These are phyloP conservation scores for Lichtheimia corymbifera DNA, from an alignment of 371 early-diverging fungal species.

Conservation along the genomic window DNA sequence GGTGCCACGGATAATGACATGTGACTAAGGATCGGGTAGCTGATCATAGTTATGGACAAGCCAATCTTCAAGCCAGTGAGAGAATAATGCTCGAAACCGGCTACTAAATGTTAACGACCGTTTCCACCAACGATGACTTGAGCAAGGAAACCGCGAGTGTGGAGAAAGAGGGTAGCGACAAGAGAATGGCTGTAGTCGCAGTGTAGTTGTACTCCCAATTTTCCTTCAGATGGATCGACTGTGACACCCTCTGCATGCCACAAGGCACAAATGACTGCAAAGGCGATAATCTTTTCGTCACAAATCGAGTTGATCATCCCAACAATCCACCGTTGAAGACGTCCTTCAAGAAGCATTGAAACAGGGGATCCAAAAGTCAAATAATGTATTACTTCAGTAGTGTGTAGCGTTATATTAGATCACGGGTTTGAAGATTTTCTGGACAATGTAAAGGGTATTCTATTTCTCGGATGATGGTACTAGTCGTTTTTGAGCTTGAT, in stretches of 20 bases:
- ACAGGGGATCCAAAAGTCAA: no score
- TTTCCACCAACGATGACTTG: neutral
- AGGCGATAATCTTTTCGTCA: neutral
- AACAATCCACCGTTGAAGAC: no score
- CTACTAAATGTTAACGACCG: neutral
- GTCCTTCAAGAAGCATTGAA: no score
- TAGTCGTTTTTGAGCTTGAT: constrained; percentile 23
- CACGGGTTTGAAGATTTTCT: no score
- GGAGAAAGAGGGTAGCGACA: neutral
- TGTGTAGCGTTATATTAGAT: no score
- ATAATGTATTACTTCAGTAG: no score
- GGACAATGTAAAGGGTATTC: no score
- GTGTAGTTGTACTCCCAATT: constrained; percentile 1
- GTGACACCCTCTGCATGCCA: constrained; percentile 1
- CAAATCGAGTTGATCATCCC: no score
- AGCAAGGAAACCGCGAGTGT: neutral
- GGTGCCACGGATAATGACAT: constrained; percentile 3
- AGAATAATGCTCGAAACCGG: constrained; percentile 8
- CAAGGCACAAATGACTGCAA: neutral
- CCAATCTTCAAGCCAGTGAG: constrained; percentile 10
- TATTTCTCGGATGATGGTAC: no score
- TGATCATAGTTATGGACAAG: constrained; percentile 7
- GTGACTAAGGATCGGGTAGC: neutral
- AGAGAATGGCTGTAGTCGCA: constrained; percentile 9
- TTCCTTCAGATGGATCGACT: neutral